Percentiles rank a stretch among this genome's conserved stretches.
Evolutionary conservation across 176 grass and related monocot species (phyloP).

Genomic region (Areca catechu): DNA sequence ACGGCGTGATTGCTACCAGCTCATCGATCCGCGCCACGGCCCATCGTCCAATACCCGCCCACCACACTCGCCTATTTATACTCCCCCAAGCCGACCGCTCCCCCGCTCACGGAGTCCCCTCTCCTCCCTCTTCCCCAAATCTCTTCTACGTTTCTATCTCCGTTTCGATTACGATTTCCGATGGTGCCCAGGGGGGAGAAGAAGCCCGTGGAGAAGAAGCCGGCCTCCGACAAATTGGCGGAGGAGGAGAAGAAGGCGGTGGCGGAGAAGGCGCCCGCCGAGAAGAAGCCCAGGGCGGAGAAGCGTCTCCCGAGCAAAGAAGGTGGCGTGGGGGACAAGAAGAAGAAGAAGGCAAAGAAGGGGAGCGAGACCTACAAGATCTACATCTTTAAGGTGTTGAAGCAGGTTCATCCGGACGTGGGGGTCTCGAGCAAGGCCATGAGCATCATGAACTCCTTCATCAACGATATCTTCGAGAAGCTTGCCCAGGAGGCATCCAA

Average conservation of each 20-base stretch:
- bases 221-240: conserved; percentile 10
- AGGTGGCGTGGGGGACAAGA: background rate
- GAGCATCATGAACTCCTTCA: background rate
- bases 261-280: background rate
- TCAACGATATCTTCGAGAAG: background rate
- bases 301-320: conserved; percentile 28
- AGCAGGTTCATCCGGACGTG: conserved; percentile 12
- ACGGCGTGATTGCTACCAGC: no score
- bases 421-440: conserved; percentile 8
- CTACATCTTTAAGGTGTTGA: conserved; percentile 3
- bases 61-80: no score
- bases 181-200: conserved; percentile 20
- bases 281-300: conserved; percentile 34
- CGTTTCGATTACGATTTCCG: background rate
- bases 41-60: no score
- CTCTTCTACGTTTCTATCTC: no score
- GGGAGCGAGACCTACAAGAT: conserved; percentile 1
- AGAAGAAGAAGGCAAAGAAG: conserved; percentile 17
- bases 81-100: no score
- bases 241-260: conserved; percentile 22
- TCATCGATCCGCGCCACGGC: no score
- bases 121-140: no score
- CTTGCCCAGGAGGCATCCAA: background rate
- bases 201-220: conserved; percentile 12
- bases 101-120: no score